Conservation (phyloP, 73 alveolate genomes). For the Stentor coeruleus region DNA sequence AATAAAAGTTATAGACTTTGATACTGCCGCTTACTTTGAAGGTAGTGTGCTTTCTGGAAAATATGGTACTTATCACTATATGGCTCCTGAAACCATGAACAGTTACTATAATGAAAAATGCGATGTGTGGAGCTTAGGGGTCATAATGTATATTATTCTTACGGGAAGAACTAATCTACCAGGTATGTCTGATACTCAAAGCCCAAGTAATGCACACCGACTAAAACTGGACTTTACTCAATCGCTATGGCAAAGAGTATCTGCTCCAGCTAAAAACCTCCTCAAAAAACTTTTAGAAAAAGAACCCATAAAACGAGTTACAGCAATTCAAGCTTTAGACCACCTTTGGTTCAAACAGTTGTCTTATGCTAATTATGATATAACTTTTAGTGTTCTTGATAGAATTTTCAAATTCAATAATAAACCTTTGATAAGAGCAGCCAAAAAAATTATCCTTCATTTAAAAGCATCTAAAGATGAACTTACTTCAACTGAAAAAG, state of each 20-base stretch:
- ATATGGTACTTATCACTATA: constrained; percentile 5
- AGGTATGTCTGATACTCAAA: background rate
- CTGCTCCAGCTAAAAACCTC: background rate
- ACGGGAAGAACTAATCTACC: background rate
- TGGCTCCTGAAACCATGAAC: constrained; percentile 13
- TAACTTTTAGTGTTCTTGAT: background rate
- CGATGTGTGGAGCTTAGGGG: constrained; percentile 4
- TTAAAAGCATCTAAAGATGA: background rate
- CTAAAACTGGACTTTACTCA: background rate
- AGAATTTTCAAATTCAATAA: no score
- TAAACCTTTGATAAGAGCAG: background rate
- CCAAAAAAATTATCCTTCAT: no score
- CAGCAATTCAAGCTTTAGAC: background rate
- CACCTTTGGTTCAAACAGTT: background rate
- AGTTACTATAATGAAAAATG: background rate
- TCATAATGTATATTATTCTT: background rate
- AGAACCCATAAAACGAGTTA: background rate
- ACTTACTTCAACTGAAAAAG: background rate
- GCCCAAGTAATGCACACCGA: background rate
- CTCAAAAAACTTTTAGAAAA: background rate
- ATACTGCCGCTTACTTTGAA: background rate
- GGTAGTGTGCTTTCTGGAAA: background rate
- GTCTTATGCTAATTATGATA: background rate
- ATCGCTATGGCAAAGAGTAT: background rate
- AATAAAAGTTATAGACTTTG: constrained; percentile 14